Base-by-base conservation (phyloP, 2,329 filamentous ascomycete species). In the Pseudogymnoascus sp. region DNA sequence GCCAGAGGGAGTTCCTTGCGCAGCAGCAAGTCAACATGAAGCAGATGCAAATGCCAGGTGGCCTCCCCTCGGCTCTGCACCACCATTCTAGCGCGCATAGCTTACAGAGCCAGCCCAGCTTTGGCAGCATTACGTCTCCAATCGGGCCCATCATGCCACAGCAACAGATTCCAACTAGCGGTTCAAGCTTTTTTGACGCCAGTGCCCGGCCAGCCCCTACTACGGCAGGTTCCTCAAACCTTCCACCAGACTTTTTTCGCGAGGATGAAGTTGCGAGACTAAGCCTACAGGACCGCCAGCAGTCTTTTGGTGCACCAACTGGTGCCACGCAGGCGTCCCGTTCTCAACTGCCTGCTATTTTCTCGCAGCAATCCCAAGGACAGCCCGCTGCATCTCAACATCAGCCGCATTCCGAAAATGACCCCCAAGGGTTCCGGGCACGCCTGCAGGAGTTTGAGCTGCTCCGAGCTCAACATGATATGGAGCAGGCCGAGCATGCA, bases 71-170 rank as follows among this genome's bases (percentile, higher is more conserved):
- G 71, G 78, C 83, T 64, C 82, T 97, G 7, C 92, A 97, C 70
- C 95, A 97, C 72, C 93, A 97, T 72, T 93, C 91, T 0, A 97
- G 93, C 72, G 91, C 91, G 7, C 93, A 97, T 69, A 97, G 93
- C 72, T 82, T 99, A 64, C 95, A 99, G 72, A 97, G 92, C 73
- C 95, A 99, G 76, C 93, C 93, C 21, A 97, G 93, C 76, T 97
- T 95, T 73, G 91, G 93, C 16, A 97, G 90, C 76, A 96, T 99
- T 68, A 87, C 91, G 2, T 96, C 92, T n/a, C 92, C 93, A 1
- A 85, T 88, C 64, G 86, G 85, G 10, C 86, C 77, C 5, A 72
- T 74, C 66, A 42, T 80, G 74, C 83, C 62, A 81, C 85, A 66
- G 80, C 83, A 82, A 1, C 80, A 82, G 13, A 81, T 86, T 60